Base-by-base conservation (phyloP, 2,329 filamentous ascomycete species). In the Colletotrichum lupini region DNA sequence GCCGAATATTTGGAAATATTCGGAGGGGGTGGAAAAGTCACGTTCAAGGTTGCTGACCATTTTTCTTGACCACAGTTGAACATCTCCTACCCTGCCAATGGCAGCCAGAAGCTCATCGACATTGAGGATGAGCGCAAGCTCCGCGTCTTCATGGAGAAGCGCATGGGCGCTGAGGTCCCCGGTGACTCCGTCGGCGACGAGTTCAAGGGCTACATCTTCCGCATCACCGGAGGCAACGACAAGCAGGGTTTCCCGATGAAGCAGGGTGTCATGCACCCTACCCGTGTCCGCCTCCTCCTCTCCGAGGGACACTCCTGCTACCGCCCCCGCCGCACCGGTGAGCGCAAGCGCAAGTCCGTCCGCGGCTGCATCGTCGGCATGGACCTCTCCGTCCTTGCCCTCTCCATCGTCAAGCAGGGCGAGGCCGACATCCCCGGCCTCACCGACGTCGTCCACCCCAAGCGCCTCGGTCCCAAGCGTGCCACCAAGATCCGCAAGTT, bases 171-270 rank as follows among this genome's bases (percentile, higher is more conserved):
- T 83, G 94, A 98, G 90, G 94, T 99, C 81, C 88, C 94, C 81
- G 97, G 93, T 83, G 97, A 99, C 90, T 93, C 92, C 85, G 91
- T 99, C 83, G 97, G 97, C 84, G 95, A 98, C 85, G 97, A 99
- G 90, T 99, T 97, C 94, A 98, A 98, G 92, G 97, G 97, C 87
- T 99, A 99, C 91, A 93, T 99, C 90, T 95, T 99, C 93, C 93
- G 92, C 86, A 98, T 99, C 90, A 99, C 97, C 83, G 97, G 97
- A 84, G 97, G 97, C 85, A 99, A 99, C 94, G 97, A 99, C 94
- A 99, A 99, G 95, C 97, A 99, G 92, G 97, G 97, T 90, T 99
- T 99, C 92, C 97, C 97, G 82, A 99, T 99, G 97, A 99, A 99
- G 95, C 97, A 99, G 93, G 97, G 97, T 91, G 94, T 97, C 86